Conservation (phyloP, 1,139 yeast species). For the Dujonia santamariae region DNA sequence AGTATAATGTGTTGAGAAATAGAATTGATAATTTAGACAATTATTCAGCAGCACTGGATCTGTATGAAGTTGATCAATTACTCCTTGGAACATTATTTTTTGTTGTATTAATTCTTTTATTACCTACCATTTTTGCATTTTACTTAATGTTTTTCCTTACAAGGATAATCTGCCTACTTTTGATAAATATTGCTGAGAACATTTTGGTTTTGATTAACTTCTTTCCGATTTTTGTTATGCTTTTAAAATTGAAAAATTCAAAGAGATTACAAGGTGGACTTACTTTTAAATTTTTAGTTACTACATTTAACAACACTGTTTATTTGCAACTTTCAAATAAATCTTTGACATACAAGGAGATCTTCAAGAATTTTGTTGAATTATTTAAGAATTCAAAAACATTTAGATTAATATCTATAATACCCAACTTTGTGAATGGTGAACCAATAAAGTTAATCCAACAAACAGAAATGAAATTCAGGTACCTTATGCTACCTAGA, state of each 20-base stretch:
- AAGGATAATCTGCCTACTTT: constrained; percentile 48
- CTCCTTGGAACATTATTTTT: constrained; percentile 85
- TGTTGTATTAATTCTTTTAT: constrained; percentile 69
- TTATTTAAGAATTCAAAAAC: constrained; percentile 31
- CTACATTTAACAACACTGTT: constrained; percentile 14
- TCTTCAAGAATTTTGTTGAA: constrained; percentile 32
- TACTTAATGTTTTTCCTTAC: constrained; percentile 69
- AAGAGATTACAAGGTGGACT: constrained; percentile 91
- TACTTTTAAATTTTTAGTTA: constrained; percentile 30
- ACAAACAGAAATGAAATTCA: constrained; percentile 30
- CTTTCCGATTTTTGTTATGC: constrained; percentile 79
- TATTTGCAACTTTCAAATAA: constrained; percentile 35
- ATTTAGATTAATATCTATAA: constrained; percentile 23
- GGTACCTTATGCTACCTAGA: constrained; percentile 43
- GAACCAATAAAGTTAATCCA: constrained; percentile 27
- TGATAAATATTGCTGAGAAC: constrained; percentile 57
- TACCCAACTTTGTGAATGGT: constrained; percentile 30
- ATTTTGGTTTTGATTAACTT: constrained; percentile 68
- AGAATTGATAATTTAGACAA: constrained; percentile 65
- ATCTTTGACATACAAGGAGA: constrained; percentile 37
- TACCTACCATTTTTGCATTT: constrained; percentile 88
- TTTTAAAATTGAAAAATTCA: constrained; percentile 78
- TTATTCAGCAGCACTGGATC: constrained; percentile 30
- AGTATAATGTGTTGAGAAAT: constrained; percentile 75
- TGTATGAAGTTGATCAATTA: constrained; percentile 79